A percentile compares a stretch with the other conserved stretches of the same genome.
Conservation (phyloP, 2,329 filamentous ascomycete genomes). For the Chrysoporthe cubensis region DNA sequence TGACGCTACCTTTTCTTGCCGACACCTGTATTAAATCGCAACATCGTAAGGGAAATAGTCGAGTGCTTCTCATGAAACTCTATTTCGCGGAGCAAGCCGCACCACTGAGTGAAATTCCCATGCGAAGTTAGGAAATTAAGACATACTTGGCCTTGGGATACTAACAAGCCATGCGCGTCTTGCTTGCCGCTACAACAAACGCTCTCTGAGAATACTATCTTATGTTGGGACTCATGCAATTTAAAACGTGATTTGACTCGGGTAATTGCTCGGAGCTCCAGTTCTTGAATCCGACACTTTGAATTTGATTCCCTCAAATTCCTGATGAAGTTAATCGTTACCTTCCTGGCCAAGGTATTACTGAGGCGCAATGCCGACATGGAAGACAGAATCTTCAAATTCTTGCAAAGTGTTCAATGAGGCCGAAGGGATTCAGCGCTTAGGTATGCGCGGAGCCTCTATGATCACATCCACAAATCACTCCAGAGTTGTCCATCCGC, state of each 20-base stretch:
- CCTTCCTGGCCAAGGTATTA: neutral
- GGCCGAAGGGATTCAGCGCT: neutral
- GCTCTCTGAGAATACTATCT: neutral
- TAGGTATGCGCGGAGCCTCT: neutral
- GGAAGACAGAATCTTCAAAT: neutral
- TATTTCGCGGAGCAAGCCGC: neutral
- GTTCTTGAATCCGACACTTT: neutral
- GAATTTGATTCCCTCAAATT: neutral
- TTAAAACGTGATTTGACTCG: conserved; percentile 5
- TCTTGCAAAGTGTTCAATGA: neutral
- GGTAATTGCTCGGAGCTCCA: neutral
- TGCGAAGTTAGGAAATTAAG: neutral
- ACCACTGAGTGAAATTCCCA: neutral
- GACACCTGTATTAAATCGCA: no score
- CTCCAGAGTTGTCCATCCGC: neutral
- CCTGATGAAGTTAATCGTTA: neutral
- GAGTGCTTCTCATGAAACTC: neutral
- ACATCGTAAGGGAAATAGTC: neutral
- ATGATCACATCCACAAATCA: neutral
- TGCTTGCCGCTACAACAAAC: neutral
- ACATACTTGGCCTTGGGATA: neutral
- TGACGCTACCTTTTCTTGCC: neutral
- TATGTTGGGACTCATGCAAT: neutral
- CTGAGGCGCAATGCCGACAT: neutral
- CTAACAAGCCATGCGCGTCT: conserved; percentile 5